Evolutionary conservation across 73 alveolate genomes (phyloP).

Genomic region (Uronychia setigera): DNA sequence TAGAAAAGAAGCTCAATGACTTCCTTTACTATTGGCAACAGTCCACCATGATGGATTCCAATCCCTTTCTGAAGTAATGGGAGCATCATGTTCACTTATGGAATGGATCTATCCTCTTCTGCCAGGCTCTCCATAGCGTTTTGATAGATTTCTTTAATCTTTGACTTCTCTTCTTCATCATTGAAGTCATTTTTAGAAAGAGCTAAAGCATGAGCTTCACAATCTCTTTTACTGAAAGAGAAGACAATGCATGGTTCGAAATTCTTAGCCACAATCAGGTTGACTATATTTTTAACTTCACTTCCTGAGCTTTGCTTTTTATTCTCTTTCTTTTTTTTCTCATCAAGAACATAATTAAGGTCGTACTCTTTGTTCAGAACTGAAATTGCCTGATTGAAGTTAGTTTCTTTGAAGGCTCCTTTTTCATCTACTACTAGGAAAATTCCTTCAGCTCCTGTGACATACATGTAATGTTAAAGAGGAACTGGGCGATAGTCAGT

Average conservation of each 20-base stretch:
- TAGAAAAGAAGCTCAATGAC: slow-evolving; percentile 97
- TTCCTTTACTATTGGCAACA: slow-evolving; percentile 98
- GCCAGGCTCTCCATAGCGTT: slow-evolving; percentile 97
- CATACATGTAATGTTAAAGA: slow-evolving; percentile 96
- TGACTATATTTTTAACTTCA: slow-evolving; percentile 83
- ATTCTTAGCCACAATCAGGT: slow-evolving; percentile 75
- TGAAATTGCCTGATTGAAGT: slow-evolving; percentile 95
- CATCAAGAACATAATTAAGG: slow-evolving; percentile 62
- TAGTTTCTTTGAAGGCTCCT: slow-evolving; percentile 97
- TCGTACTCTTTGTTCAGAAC: slow-evolving; percentile 79
- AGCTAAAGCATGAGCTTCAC: slow-evolving; percentile 97
- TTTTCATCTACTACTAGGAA: slow-evolving; percentile 96
- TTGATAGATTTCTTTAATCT: slow-evolving; percentile 89
- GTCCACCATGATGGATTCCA: slow-evolving; percentile 99
- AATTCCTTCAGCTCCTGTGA: slow-evolving; percentile 97
- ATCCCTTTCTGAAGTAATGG: slow-evolving; percentile 96
- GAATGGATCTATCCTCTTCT: slow-evolving; percentile 98
- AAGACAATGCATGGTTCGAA: slow-evolving; percentile 97
- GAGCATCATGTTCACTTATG: slow-evolving; percentile 87
- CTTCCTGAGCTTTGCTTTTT: slow-evolving; percentile 60
- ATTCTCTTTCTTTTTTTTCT: slow-evolving; percentile 72
- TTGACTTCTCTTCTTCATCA: slow-evolving; percentile 92
- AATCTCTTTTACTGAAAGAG: slow-evolving; percentile 98
- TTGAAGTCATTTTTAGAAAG: slow-evolving; percentile 93
- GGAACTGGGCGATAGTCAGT: slow-evolving; percentile 99